Percentiles rank a stretch among this genome's conserved stretches.
Evolutionary conservation across 305 asterid genomes (phyloP).

Genomic region (Petunia hybrid): DNA sequence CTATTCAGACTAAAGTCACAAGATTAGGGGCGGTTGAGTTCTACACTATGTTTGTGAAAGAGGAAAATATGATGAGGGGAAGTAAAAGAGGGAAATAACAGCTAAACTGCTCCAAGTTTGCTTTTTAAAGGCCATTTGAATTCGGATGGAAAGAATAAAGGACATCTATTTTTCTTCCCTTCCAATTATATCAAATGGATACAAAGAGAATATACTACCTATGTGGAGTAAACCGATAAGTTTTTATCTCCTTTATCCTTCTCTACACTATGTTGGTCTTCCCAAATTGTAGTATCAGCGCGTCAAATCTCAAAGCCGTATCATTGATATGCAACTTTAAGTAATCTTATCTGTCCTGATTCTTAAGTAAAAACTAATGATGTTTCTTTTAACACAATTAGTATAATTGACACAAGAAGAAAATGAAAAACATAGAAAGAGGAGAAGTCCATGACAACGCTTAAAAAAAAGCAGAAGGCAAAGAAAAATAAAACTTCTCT

Average conservation of each 20-base stretch:
- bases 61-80: not conserved
- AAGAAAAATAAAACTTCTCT: no score
- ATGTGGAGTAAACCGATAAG: no score
- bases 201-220: no score
- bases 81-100: not conserved
- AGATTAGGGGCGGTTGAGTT: not conserved
- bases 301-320: not conserved
- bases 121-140: not conserved
- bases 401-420: not conserved
- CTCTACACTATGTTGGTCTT: not conserved
- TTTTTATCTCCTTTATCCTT: no score
- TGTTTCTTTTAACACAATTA: not conserved
- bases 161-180: not conserved
- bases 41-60: not conserved
- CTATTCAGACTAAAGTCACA: not conserved
- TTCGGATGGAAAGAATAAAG: conserved; percentile 1
- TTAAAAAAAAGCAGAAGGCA: no score
- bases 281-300: not conserved
- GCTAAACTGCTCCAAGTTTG: not conserved
- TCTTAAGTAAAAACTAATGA: not conserved
- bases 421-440: not conserved
- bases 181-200: not conserved
- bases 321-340: not conserved
- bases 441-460: not conserved
- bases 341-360: not conserved